A percentile compares a stretch with the other conserved stretches of the same genome.
phyloP scores from a whole-genome alignment of 352 stramenopile species.

The Phytophthora uliginosa region DNA sequence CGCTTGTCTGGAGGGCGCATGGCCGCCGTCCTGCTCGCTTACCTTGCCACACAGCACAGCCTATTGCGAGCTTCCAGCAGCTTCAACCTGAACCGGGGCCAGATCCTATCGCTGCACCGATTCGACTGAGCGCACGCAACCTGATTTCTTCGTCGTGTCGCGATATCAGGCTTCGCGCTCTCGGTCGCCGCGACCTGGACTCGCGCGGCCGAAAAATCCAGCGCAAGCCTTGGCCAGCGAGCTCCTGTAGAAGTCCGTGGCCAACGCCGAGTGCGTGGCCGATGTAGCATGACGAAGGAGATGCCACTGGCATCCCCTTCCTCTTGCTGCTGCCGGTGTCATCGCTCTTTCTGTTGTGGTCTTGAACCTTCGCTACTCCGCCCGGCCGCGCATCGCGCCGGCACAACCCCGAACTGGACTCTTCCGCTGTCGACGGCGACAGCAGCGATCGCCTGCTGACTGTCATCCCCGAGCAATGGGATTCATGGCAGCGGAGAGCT shows the following conservation, averaged over 20 bases:
- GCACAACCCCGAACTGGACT: slow-evolving; percentile 30
- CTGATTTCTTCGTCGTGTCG: slow-evolving; percentile 49
- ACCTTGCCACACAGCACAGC: too few relatives aligned
- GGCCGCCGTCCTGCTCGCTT: neutral
- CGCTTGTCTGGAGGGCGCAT: neutral
- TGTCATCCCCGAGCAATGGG: neutral
- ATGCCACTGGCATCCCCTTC: neutral
- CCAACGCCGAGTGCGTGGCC: too few relatives aligned
- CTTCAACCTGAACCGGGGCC: slow-evolving; percentile 5
- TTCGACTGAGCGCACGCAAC: slow-evolving; percentile 33
- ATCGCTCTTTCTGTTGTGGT: slow-evolving; percentile 1
- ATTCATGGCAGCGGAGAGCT: neutral
- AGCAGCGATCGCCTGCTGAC: too few relatives aligned
- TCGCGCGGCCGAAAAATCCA: slow-evolving; percentile 31
- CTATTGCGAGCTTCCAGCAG: neutral
- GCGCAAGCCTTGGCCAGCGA: neutral
- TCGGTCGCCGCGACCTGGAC: neutral
- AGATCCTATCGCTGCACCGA: slow-evolving; percentile 18
- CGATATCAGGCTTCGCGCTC: slow-evolving; percentile 33
- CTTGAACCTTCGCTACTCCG: slow-evolving; percentile 27
- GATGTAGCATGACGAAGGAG: too few relatives aligned
- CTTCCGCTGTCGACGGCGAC: neutral
- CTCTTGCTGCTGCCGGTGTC: neutral
- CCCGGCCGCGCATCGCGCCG: slow-evolving; percentile 12
- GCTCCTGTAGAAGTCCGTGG: too few relatives aligned